Percentiles rank a stretch among this genome's conserved stretches.
Evolutionary conservation across 1,284 basidiomycete genomes (phyloP).

Genomic region (Melampsora larici-populina): DNA sequence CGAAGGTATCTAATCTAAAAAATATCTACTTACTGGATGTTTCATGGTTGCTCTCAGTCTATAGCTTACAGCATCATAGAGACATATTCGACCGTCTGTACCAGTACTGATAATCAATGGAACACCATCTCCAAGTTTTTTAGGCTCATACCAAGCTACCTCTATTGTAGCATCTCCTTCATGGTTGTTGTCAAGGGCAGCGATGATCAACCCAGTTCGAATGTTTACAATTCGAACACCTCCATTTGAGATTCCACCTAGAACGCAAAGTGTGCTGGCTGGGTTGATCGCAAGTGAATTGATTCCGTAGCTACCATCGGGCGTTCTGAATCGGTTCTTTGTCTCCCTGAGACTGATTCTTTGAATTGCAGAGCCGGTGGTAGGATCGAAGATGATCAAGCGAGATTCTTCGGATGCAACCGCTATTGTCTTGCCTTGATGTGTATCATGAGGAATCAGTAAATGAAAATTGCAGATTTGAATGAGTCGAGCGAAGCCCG

Average conservation of each 20-base stretch:
- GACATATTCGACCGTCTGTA: conserved; percentile 87
- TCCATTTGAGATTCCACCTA: conserved; percentile 78
- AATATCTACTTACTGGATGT: conserved; percentile 56
- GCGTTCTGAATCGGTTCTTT: conserved; percentile 65
- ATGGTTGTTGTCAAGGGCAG: conserved; percentile 74
- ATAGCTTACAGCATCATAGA: conserved; percentile 88
- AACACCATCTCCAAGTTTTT: conserved; percentile 58
- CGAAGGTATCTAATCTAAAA: conserved; percentile 16
- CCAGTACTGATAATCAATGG: conserved; percentile 79
- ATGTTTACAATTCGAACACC: conserved; percentile 63
- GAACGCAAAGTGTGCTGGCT: conserved; percentile 77
- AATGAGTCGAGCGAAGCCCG: neutral
- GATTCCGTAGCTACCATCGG: conserved; percentile 62
- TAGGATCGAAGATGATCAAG: conserved; percentile 89
- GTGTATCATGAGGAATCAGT: conserved; percentile 43
- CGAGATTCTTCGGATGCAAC: conserved; percentile 80
- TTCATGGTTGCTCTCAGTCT: conserved; percentile 69
- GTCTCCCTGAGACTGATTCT: conserved; percentile 71
- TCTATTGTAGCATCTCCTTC: conserved; percentile 83
- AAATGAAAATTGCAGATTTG: neutral
- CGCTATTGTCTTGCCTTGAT: conserved; percentile 74
- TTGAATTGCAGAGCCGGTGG: conserved; percentile 70
- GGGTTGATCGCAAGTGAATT: conserved; percentile 81
- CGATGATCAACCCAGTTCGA: conserved; percentile 81
- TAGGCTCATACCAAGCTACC: conserved; percentile 67